These are phyloP conservation scores for Agrocybe praecox DNA, from an alignment of 768 basidiomycete genomes.

Conservation along the genomic window DNA sequence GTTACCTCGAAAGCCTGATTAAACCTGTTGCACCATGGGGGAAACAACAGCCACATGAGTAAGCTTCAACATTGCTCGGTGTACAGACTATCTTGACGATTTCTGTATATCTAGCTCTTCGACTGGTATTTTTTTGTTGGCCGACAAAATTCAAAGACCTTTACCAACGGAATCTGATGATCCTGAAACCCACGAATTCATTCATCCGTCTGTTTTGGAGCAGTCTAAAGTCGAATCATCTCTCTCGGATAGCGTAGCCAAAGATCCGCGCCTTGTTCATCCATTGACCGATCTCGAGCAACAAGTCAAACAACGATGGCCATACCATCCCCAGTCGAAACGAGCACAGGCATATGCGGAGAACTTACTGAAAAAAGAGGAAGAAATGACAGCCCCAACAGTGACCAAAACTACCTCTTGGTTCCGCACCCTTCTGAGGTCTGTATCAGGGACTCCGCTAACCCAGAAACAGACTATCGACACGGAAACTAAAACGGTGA, in stretches of 20 bases:
- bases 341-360: constrained; percentile 20
- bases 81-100: background rate
- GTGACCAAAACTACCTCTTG: constrained; percentile 9
- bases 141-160: constrained; percentile 45
- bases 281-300: constrained; percentile 54
- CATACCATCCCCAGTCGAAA: constrained; percentile 31
- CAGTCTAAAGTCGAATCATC: constrained; percentile 38
- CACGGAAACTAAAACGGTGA: background rate
- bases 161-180: constrained; percentile 47
- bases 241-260: constrained; percentile 35
- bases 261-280: constrained; percentile 46
- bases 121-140: constrained; percentile 56
- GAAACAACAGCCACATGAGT: constrained; percentile 63
- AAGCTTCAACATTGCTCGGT: constrained; percentile 20
- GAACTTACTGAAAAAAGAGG: constrained; percentile 14
- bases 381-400: background rate
- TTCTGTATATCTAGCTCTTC: constrained; percentile 36
- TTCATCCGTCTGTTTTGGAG: constrained; percentile 61
- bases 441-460: constrained; percentile 3
- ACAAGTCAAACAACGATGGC: constrained; percentile 50
- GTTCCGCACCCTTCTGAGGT: constrained; percentile 6
- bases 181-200: constrained; percentile 53
- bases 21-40: constrained; percentile 61
- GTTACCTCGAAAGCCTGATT: constrained; percentile 51
- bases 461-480: background rate